These are phyloP conservation scores for Phlyctochytrium bullatum DNA, from an alignment of 192 early-diverging fungal genomes.

Conservation along the genomic window DNA sequence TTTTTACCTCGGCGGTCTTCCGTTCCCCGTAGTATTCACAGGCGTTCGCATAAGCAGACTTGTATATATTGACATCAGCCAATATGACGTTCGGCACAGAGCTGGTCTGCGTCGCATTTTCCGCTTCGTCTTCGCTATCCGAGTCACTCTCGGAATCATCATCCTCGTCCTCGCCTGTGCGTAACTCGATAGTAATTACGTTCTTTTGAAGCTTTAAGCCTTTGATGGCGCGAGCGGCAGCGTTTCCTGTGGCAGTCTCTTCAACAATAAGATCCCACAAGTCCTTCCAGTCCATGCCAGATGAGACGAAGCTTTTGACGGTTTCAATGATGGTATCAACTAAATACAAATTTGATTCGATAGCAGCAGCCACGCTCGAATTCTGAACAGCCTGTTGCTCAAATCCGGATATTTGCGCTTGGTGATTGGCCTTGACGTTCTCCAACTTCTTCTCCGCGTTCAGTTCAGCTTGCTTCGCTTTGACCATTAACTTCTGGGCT, in stretches of 20 bases:
- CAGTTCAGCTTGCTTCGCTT: slow-evolving; percentile 69
- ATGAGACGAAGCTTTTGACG: slow-evolving; percentile 82
- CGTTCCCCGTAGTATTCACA: slow-evolving; percentile 83
- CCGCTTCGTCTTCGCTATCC: slow-evolving; percentile 44
- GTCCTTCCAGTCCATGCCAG: slow-evolving; percentile 96
- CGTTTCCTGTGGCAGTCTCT: slow-evolving; percentile 68
- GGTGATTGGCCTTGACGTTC: slow-evolving; percentile 73
- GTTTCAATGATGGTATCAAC: slow-evolving; percentile 87
- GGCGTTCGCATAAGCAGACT: slow-evolving; percentile 87
- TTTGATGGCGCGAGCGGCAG: slow-evolving; percentile 75
- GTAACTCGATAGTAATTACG: slow-evolving; percentile 69
- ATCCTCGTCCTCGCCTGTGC: slow-evolving; percentile 48
- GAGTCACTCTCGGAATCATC: slow-evolving; percentile 34
- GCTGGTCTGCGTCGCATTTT: slow-evolving; percentile 28
- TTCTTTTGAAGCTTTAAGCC: slow-evolving; percentile 75
- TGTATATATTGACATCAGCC: slow-evolving; percentile 88
- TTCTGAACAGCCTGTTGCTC: slow-evolving; percentile 68
- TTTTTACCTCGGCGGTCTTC: slow-evolving; percentile 77
- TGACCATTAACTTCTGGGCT: slow-evolving; percentile 72
- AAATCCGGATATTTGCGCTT: slow-evolving; percentile 73
- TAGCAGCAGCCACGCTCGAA: slow-evolving; percentile 72
- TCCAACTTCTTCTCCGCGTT: slow-evolving; percentile 82
- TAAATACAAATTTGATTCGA: slow-evolving; percentile 77
- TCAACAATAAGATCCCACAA: slow-evolving; percentile 82
- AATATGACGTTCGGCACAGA: slow-evolving; percentile 28